Percentiles rank a stretch among this genome's conserved stretches.
Evolutionary conservation across 805 yeast genomes (phyloP).

Genomic region (Wickerhamomyces bovis): DNA sequence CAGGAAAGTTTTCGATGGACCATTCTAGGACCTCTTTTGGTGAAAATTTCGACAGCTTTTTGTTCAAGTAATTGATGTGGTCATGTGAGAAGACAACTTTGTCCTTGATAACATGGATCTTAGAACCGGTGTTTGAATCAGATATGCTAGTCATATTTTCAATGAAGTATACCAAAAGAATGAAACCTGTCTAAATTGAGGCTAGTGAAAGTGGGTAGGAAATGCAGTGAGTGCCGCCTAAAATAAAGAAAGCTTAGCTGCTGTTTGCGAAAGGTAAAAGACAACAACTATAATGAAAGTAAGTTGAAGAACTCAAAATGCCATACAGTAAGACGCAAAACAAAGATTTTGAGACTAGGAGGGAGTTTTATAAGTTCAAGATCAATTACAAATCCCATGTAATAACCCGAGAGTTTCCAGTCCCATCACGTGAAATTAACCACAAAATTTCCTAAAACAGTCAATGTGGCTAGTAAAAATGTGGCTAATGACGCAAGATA

Average conservation of each 20-base stretch:
- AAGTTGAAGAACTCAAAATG: neutral
- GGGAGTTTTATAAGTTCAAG: neutral
- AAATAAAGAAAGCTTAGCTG: neutral
- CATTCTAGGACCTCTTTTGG: constrained; percentile 77
- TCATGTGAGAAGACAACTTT: constrained; percentile 35
- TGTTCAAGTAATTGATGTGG: constrained; percentile 63
- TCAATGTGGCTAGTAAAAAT: constrained; percentile 7
- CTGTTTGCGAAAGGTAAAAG: neutral
- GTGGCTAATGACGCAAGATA: constrained; percentile 1
- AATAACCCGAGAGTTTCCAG: neutral
- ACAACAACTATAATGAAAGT: neutral
- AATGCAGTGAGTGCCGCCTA: neutral
- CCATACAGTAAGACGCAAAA: neutral
- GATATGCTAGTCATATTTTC: neutral
- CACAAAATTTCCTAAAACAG: constrained; percentile 6
- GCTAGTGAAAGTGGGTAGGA: neutral
- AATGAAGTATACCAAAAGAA: neutral
- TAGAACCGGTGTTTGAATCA: neutral
- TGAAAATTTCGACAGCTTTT: constrained; percentile 41
- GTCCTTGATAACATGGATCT: constrained; percentile 23
- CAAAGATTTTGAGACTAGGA: neutral
- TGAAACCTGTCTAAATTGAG: neutral
- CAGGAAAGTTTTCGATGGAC: constrained; percentile 80
- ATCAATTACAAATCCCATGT: neutral
- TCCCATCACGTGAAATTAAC: constrained; percentile 15